Base-by-base conservation (phyloP, 768 basidiomycete species). In the Mycena metata region DNA sequence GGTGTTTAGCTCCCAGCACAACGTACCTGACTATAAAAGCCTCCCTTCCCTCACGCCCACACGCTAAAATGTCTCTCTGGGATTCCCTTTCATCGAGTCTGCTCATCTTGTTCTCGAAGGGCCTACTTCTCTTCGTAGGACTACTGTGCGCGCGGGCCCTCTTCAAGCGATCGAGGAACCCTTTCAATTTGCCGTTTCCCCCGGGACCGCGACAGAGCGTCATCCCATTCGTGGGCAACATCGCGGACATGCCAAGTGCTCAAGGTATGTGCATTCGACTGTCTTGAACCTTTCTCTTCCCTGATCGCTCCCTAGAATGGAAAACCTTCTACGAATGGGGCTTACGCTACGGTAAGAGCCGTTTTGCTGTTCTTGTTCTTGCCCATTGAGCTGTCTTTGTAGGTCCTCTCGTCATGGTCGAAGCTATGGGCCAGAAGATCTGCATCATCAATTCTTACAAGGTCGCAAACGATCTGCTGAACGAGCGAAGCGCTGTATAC, bases 401-500 rank as follows among this genome's bases (percentile, higher is more conserved):
- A 72, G 71, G 71, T 5, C 64, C 69, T 11, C 60, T 72, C 4
- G 30, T 66, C 8, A 70, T 66, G 64, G 26, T 72, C 1, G 76
- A 80, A 39, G 50, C 82, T 12, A 67, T 82, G n/a, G n/a, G 81
- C 15, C 81, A 82, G 59, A 80, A 79, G 64, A 77, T 82, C 16
- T 35, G 81, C 36, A 33, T 82, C 50, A 56, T 82, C 51, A 83
- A 83, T 69, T 72, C 64, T 3, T 69, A 54, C 46, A 61, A 72
- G 19, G 47, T 72, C 9, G 81, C 80, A 15, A 62, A 77, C 45
- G 83, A 84, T 26, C 72, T 84, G 69, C 76, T 84, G 58, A 81
- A 83, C 50, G 79, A 80, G 63, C 83, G 80, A 62, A 81, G 80
- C 35, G 69, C 76, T 50, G 72, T 76, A 57, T 83, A 83, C 63